Percentiles rank a stretch among this genome's conserved stretches.
Evolutionary conservation across 1,139 yeast genomes (phyloP).

Genomic region (Candida neerlandica): DNA sequence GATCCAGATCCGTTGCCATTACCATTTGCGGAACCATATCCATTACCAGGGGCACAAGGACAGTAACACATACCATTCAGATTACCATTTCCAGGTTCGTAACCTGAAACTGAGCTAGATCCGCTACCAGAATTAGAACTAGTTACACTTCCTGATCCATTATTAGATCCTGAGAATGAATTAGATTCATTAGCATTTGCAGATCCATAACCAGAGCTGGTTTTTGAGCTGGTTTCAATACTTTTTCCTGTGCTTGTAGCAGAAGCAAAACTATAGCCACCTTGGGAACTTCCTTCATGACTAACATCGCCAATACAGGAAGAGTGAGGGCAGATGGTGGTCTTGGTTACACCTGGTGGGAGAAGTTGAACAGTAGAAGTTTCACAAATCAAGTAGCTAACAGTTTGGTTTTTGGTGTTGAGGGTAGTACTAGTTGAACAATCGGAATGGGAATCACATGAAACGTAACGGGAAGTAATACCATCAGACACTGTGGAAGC

Average conservation of each 20-base stretch:
- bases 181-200: too few species aligned
- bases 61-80: neutral
- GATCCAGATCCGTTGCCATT: too few species aligned
- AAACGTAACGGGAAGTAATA: neutral
- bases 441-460: neutral
- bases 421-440: constrained; percentile 1
- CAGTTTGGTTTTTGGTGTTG: neutral
- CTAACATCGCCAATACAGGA: neutral
- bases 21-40: neutral
- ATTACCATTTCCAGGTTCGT: neutral
- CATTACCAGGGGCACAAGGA: too few species aligned
- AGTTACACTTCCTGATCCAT: neutral
- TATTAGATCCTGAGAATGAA: too few species aligned
- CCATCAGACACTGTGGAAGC: neutral
- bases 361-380: neutral
- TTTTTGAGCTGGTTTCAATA: too few species aligned
- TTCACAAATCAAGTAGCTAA: constrained; percentile 1
- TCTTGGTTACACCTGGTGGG: constrained; percentile 4
- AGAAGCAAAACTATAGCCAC: neutral
- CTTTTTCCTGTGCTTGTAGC: too few species aligned
- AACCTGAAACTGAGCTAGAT: neutral
- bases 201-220: neutral
- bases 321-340: constrained; percentile 4
- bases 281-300: too few species aligned
- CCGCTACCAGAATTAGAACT: neutral